phyloP scores from a whole-genome alignment of 2,329 filamentous ascomycete genomes.

The Seiridium unicorne region DNA sequence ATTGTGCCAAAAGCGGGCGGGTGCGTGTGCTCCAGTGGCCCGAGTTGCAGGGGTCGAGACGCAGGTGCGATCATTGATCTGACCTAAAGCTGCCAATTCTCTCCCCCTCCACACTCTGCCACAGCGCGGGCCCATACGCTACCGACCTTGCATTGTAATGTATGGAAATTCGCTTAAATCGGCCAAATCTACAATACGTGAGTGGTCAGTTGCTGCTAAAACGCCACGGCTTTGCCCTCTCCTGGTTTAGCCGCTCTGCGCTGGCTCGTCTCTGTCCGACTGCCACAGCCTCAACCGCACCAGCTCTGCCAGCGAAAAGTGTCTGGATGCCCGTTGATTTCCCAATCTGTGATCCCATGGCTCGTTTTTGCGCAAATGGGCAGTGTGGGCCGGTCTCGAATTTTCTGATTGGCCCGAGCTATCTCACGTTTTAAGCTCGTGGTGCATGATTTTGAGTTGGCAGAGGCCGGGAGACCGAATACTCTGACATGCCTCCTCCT shows the following conservation, averaged over 20 bases:
- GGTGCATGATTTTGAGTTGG: slow-evolving; percentile 5
- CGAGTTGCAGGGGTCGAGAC: slow-evolving; percentile 3
- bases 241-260: neutral
- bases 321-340: neutral
- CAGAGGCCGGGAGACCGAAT: neutral
- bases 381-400: slow-evolving; percentile 17
- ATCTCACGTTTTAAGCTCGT: slow-evolving; percentile 18
- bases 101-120: neutral
- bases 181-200: neutral
- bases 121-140: too few relatives aligned
- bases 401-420: slow-evolving; percentile 41
- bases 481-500: neutral
- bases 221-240: slow-evolving; percentile 1
- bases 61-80: slow-evolving; percentile 5
- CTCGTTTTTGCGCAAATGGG: neutral
- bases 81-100: neutral
- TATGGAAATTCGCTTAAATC: neutral
- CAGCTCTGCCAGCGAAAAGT: neutral
- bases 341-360: neutral
- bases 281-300: neutral
- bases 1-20: slow-evolving; percentile 6
- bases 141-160: too few relatives aligned
- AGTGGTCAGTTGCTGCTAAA: slow-evolving; percentile 3
- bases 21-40: slow-evolving; percentile 6
- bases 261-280: neutral